Base-by-base conservation (phyloP, 371 early-diverging fungal species). In the Mucor mucedo region DNA sequence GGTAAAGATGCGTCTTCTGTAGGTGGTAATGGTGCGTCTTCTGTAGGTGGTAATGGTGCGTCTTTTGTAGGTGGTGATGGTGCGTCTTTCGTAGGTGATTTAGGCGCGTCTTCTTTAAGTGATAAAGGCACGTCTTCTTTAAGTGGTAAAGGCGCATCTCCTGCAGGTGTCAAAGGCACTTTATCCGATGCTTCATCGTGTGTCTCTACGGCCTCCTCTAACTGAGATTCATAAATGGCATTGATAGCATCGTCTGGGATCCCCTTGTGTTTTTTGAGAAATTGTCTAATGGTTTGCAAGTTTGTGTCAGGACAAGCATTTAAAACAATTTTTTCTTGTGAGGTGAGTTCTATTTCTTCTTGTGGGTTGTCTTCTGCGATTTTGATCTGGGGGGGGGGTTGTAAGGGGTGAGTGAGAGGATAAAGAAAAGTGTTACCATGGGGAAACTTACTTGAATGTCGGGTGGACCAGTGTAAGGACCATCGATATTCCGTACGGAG, bases 401-500 rank as follows among this genome's bases (percentile, higher is more conserved):
- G 21, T 21, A 21, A 21, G 21, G 21, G 21, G 21, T 21, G 21
- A 21, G 21, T 21, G 21, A 21, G 0, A 21, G 21, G 21, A 21
- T 21, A 21, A 0, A 21, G 21, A 21, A 21, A 21, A 21, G 21
- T 21, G 21, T 21, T 21, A 21, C 21, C 21, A 21, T 21, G 21
- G 21, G 21, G 21, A 21, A 21, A 35, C 47, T 21, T 21, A 67
- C 69, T 40, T 80, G 81, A 14, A 89, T 87, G 16, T 85, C 76
- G 3, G 91, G 91, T 16, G 78, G 77, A 4, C 90, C 92, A 5
- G 72, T 73, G 39, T 76, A 73, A 3, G 91, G 91, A 0, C 91
- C 90, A 50, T 79, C 80, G 16, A 83, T 68, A 44, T 88, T 89
- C 16, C 92, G 75, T 11, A 93, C 84, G 0, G 93, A 93, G 16